Evolutionary conservation across 495 filamentous ascomycete species (phyloP).

Genomic region (Neurospora intermedia): DNA sequence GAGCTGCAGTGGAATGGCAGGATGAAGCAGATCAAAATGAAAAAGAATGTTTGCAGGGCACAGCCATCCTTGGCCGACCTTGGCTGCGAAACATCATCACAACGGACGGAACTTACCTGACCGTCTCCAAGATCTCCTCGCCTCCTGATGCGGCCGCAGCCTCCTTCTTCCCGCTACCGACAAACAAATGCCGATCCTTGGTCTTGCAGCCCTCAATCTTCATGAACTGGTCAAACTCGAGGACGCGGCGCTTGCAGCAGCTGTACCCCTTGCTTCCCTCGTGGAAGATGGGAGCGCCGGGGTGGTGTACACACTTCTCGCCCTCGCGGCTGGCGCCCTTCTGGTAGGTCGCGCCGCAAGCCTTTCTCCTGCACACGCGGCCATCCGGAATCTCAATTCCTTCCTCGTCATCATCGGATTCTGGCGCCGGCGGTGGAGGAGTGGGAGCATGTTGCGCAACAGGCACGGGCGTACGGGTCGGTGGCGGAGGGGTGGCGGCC

Average conservation of each 20-base stretch:
- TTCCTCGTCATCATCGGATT: conserved; percentile 83
- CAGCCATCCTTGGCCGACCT: conserved; percentile 22
- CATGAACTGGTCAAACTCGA: conserved; percentile 98
- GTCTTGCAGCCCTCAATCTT: conserved; percentile 83
- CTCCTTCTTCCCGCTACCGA: conserved; percentile 66
- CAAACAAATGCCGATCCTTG: conserved; percentile 72
- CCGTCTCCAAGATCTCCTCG: conserved; percentile 53
- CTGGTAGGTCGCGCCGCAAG: conserved; percentile 56
- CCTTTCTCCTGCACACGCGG: conserved; percentile 64
- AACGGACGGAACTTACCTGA: conserved; percentile 43
- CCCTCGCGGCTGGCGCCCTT: conserved; percentile 48
- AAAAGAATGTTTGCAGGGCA: conserved; percentile 16
- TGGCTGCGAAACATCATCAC: conserved; percentile 13
- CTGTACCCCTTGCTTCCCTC: conserved; percentile 96
- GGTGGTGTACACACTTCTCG: conserved; percentile 80
- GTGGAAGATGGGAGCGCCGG: conserved; percentile 83
- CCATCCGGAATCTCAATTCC: conserved; percentile 57
- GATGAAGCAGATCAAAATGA: conserved; percentile 1
- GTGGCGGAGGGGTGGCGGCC: conserved; percentile 25
- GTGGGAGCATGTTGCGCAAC: conserved; percentile 46
- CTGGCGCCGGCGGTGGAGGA: conserved; percentile 54
- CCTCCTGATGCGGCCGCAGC: conserved; percentile 30
- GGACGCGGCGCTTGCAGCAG: conserved; percentile 88
- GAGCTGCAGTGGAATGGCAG: conserved; percentile 5
- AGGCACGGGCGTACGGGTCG: conserved; percentile 38